Base-by-base conservation (phyloP, 2,329 filamentous ascomycete species). In the Ceratocystis papillata region DNA sequence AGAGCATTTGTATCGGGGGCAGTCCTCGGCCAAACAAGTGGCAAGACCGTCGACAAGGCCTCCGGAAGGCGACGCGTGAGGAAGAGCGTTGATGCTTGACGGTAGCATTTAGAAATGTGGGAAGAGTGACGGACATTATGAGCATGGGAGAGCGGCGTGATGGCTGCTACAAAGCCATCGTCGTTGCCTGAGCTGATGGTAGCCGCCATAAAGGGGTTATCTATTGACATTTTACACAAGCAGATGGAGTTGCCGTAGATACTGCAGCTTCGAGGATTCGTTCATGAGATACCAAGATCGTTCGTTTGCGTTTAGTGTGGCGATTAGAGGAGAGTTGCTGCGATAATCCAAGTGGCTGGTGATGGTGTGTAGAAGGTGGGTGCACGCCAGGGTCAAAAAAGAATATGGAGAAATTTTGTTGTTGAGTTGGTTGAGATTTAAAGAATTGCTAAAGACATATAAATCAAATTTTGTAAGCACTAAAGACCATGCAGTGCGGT, bases 1-100 rank as follows among this genome's bases (percentile, higher is more conserved):
- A 75, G 69, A 41, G 77, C 76, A 74, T 79, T 75, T 62, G 80
- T 77, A 22, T 77, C 76, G 66, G 80, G 76, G 37, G 78, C 77
- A 69, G 78, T 73, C 1, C 77, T 78, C 6, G 86, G 81, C 1
- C 83, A 86, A 72, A 99, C 88, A 68, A 96, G 82, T 7, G 93
- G 90, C 61, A 92, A 81, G 64, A 99, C 83, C 3, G 88, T 91
- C 25, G 90, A 89, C 37, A 96, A 81, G 0, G 93, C 89, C 77
- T 99, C 94, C 70, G 90, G 89, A 65, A 97, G 80, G 61, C 93
- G 89, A 75, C 94, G 91, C 75, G 94, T 99, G 68, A 99, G 82
- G 77, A 96, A 99, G 28, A 97, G 83, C 70, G 94, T 92, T 5
- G 91, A 95, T 41, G 94, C 89, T 78, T 96, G 91, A 70, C 93